A percentile compares a stretch with the other conserved stretches of the same genome.
These are phyloP conservation scores for Aureobasidium zeae DNA, from an alignment of 2,329 filamentous ascomycete genomes.

Conservation along the genomic window DNA sequence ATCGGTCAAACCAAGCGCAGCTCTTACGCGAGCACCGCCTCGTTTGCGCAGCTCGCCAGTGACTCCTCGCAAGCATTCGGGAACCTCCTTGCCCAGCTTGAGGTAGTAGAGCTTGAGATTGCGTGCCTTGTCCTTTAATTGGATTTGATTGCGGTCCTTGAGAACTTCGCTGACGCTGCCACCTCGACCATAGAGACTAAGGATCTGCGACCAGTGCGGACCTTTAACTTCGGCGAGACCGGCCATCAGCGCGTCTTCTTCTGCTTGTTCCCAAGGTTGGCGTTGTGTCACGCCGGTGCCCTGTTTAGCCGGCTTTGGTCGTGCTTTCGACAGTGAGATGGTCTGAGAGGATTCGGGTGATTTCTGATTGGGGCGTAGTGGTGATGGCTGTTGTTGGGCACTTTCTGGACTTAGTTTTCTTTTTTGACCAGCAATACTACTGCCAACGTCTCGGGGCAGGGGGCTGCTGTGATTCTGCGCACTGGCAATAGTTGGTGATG, in stretches of 20 bases:
- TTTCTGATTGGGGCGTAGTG: constrained; percentile 19
- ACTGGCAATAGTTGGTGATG: too few relatives aligned
- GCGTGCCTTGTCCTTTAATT: constrained; percentile 83
- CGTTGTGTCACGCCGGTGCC: constrained; percentile 28
- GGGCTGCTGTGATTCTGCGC: too few relatives aligned
- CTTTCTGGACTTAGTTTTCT: not conserved
- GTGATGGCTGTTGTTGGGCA: constrained; percentile 13
- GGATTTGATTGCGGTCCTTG: constrained; percentile 82
- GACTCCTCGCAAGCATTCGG: constrained; percentile 76
- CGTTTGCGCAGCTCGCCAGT: constrained; percentile 79
- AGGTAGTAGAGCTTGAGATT: constrained; percentile 88
- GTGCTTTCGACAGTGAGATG: constrained; percentile 31
- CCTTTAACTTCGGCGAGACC: constrained; percentile 83
- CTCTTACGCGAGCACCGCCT: constrained; percentile 29
- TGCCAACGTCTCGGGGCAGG: not conserved
- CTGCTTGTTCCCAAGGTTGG: constrained; percentile 77
- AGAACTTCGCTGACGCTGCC: constrained; percentile 74
- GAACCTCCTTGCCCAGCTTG: constrained; percentile 85
- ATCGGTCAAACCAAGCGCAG: constrained; percentile 24
- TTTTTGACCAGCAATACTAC: not conserved
- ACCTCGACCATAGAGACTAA: constrained; percentile 70
- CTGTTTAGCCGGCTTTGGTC: constrained; percentile 42
- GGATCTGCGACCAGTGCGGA: constrained; percentile 86
- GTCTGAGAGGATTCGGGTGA: constrained; percentile 14
- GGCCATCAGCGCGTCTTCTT: constrained; percentile 83